phyloP scores from a whole-genome alignment of 1,284 basidiomycete genomes.

The Butyriboletus appendiculatus region DNA sequence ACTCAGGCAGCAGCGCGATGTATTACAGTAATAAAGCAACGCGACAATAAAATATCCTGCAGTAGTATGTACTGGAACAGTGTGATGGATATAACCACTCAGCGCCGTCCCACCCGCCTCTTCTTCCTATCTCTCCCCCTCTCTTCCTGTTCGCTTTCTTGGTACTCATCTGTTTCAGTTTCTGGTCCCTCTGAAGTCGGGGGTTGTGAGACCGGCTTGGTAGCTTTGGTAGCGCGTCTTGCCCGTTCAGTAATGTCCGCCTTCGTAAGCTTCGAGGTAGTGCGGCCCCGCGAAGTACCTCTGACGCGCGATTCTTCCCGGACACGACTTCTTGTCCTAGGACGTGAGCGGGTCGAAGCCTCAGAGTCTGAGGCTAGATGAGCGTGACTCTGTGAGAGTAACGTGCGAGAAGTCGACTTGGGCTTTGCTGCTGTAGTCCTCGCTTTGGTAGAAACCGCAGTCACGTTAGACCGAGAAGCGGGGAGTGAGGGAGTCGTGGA shows the following conservation, averaged over 20 bases:
- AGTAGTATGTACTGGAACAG: not conserved
- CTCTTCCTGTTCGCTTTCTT: slow-evolving; percentile 17
- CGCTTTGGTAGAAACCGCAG: not conserved
- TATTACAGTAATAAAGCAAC: slow-evolving; percentile 7
- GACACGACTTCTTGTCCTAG: slow-evolving; percentile 26
- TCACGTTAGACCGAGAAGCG: not conserved
- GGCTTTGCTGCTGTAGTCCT: slow-evolving; percentile 7
- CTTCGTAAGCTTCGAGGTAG: slow-evolving; percentile 11
- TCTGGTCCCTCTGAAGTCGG: slow-evolving; percentile 12
- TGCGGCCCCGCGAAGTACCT: slow-evolving; percentile 7
- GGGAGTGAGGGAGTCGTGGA: slow-evolving; percentile 2
- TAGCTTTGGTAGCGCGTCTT: slow-evolving; percentile 4
- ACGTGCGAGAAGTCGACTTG: slow-evolving; percentile 23
- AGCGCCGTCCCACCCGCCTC: slow-evolving; percentile 25
- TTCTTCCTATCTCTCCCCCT: slow-evolving; percentile 33
- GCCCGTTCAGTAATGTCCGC: slow-evolving; percentile 2
- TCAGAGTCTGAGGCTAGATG: slow-evolving; percentile 30
- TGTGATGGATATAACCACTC: not conserved
- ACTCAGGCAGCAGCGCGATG: not conserved
- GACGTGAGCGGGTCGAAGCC: slow-evolving; percentile 13
- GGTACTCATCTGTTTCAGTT: slow-evolving; percentile 5
- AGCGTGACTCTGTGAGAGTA: slow-evolving; percentile 23
- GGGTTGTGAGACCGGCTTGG: not conserved
- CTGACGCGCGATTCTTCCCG: slow-evolving; percentile 25
- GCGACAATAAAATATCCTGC: not conserved